Evolutionary conservation across 257 asterid genomes (phyloP), one percentile per base, ranked within the genome.

Genomic region (Petunia secreta): DNA sequence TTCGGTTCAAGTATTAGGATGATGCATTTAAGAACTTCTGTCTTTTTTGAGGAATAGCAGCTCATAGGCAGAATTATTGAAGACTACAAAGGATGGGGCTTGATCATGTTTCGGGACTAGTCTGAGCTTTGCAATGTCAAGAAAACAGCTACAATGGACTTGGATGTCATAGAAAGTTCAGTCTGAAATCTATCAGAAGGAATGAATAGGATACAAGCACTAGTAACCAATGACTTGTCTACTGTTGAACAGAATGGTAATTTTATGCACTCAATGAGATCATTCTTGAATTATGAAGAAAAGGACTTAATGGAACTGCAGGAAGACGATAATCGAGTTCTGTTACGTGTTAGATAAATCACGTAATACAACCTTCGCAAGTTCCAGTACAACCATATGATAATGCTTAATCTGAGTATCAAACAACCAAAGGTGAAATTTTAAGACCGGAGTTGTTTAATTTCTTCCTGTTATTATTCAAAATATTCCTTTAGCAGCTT

Each of bases 101-200:
- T 38, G 99, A 94, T 48, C 97, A 94, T 5, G 98, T 96, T 15
- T 92, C 90, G 1, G 91, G 98, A 46, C 77, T 96, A 41, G 88
- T 89, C 82, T 1, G 99, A 96, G 88, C 91, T 96, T 6, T 91
- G 96, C 90, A 94, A 94, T 41, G 99, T 91, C 46, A 96, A 91
- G 93, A 96, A 92, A 84, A 94, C 98, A 40, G 98, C 99, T 4
- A 92, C 93, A 0, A 79, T 96, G 59, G 98, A 96, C 87, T 84
- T 92, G 80, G 97, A 92, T 40, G 97, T 91, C 75, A 87, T 96
- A n/a, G 97, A 91, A 43, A 88, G 85, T 75, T 96, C 99, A 2
- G 95, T 96, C 3, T 85, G 94, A 0, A 87, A 92, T 53, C 80
- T 96, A 40, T 82, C 91, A 1, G 88, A 88, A 13, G 92, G 90